Conservation (phyloP, 805 yeast genomes). For the Wickerhamiella musiphila region DNA sequence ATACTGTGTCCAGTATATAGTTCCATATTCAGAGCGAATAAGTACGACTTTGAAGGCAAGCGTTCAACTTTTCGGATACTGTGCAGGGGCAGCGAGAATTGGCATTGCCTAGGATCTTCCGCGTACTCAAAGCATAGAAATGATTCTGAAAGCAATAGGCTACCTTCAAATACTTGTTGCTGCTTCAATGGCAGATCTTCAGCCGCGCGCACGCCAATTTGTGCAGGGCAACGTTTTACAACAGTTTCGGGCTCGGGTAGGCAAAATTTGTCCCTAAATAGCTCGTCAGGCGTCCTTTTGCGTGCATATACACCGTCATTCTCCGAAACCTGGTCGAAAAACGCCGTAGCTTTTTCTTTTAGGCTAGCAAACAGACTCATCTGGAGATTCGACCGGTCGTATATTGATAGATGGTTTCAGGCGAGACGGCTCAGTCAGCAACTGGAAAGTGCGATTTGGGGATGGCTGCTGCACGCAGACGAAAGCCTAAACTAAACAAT, state of each 20-base stretch:
- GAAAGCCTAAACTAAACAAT: too few species aligned
- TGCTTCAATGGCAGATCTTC: too few species aligned
- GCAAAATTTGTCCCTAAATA: conserved; percentile 45
- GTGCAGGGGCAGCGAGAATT: conserved; percentile 54
- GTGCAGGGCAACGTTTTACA: conserved; percentile 51
- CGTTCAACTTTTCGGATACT: conserved; percentile 76
- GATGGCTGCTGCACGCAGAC: too few species aligned
- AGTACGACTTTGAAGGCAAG: conserved; percentile 55
- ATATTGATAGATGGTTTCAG: too few species aligned
- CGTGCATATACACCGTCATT: conserved; percentile 14
- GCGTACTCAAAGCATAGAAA: conserved; percentile 60
- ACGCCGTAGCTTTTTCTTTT: conserved; percentile 9
- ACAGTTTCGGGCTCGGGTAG: conserved; percentile 58
- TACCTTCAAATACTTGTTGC: conserved; percentile 45
- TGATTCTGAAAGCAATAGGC: conserved; percentile 54
- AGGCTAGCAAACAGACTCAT: conserved; percentile 19
- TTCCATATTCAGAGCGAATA: conserved; percentile 58
- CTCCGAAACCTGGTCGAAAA: conserved; percentile 12
- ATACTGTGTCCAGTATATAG: conserved; percentile 49
- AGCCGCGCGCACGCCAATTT: conserved; percentile 24
- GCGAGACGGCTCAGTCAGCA: too few species aligned
- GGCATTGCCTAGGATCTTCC: conserved; percentile 50
- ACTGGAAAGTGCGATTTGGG: too few species aligned
- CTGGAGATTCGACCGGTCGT: too few species aligned
- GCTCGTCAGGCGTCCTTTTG: conserved; percentile 46